Evolutionary conservation across 2,329 filamentous ascomycete species (phyloP).

Genomic region (Microcyclospora tardicrescens): DNA sequence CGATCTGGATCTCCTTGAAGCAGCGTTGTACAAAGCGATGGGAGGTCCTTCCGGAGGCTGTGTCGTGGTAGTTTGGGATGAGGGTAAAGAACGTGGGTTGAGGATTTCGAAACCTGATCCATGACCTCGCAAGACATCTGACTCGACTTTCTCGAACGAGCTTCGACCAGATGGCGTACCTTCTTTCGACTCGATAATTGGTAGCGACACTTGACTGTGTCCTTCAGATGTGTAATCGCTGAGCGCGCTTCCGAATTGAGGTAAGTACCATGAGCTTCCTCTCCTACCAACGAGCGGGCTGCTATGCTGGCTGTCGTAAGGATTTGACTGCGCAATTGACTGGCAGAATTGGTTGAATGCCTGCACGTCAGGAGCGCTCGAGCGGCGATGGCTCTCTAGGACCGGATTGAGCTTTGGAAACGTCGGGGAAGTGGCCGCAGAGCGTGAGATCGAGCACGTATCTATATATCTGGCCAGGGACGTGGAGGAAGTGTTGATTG

Average conservation of each 20-base stretch:
- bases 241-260: not conserved
- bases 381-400: too few relatives aligned
- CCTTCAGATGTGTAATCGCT: not conserved
- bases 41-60: conserved; percentile 10
- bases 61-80: not conserved
- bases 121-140: conserved; percentile 19
- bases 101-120: conserved; percentile 25
- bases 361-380: conserved; percentile 15
- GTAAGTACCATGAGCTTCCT: too few relatives aligned
- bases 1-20: conserved; percentile 11
- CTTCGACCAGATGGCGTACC: not conserved
- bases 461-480: too few relatives aligned
- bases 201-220: not conserved
- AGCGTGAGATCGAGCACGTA: too few relatives aligned
- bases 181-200: not conserved
- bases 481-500: too few relatives aligned
- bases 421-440: too few relatives aligned
- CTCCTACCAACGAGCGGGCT: too few relatives aligned
- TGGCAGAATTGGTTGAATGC: conserved; percentile 20
- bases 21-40: conserved; percentile 16
- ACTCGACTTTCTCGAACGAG: conserved; percentile 15
- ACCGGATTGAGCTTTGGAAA: too few relatives aligned
- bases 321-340: conserved; percentile 9
- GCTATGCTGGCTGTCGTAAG: too few relatives aligned
- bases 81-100: conserved; percentile 18